Evolutionary conservation across 2,329 filamentous ascomycete species (phyloP), one percentile per base, ranked within the genome.

Genomic region (Byssothecium circinans): DNA sequence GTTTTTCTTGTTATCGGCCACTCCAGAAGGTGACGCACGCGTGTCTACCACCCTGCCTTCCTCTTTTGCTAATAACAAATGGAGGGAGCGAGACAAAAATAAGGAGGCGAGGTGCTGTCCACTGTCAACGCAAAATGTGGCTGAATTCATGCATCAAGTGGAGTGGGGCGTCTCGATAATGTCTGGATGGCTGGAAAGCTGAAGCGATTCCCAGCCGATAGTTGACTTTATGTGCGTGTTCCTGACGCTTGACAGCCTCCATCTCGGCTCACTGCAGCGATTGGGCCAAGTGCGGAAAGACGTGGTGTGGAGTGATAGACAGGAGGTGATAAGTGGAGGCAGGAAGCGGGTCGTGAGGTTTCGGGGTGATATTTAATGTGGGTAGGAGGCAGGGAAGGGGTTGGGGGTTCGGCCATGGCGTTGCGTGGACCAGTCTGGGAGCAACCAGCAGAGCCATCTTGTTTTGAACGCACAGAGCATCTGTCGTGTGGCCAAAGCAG

Each of bases 291-390:
- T 32, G 29, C 10, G 29, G 14, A n/a, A 32, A 32, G 14, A 8
- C 4, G 29, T 32, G 6, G 29, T 32, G 29, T 32, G 29, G 11
- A 39, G 36, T 39, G 36, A 39, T 39, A 25, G 36, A 39, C 36
- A 38, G 19, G 36, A 38, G 36, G 36, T 23, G 6, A 32, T 32
- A 14, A 39, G 20, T 14, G 20, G 36, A 27, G 36, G 8, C 36
- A n/a, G 36, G 19, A 19, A 22, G 36, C 25, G 36, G 36, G 36
- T 27, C 36, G 17, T 12, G 15, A n/a, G n/a, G 36, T 39, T 39
- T 39, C 36, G 22, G 22, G 11, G 15, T 39, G 36, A 39, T 17
- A 39, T 27, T 39, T 39, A 19, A 22, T 39, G 36, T 39, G 36
- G 36, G 14, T 25, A 22, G 36, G 8, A 11, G 20, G 36, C 23